Percentiles rank a stretch among this genome's conserved stretches.
These are phyloP conservation scores for Trametes punicea DNA, from an alignment of 768 basidiomycete species.

Conservation along the genomic window DNA sequence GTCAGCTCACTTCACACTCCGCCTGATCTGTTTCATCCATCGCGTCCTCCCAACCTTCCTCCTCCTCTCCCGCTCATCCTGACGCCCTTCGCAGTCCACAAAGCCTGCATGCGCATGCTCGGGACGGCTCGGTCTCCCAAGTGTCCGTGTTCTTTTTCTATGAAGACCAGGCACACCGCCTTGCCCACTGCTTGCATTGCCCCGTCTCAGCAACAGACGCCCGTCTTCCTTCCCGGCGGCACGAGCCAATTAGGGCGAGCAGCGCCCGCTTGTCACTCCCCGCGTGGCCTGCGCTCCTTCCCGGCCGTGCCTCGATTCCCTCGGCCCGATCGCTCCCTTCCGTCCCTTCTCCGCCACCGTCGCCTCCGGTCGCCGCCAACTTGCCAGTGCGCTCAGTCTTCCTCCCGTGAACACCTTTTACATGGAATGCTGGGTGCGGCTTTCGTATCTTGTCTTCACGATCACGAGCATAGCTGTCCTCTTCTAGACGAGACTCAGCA, in stretches of 20 bases:
- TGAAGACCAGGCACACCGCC: slow-evolving; percentile 8
- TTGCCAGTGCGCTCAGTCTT: too few species aligned
- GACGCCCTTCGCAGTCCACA: neutral
- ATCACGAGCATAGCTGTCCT: too few species aligned
- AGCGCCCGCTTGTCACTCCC: slow-evolving; percentile 10
- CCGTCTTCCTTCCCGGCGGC: neutral
- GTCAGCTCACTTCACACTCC: slow-evolving; percentile 17
- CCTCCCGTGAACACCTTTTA: neutral
- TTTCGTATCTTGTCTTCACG: too few species aligned
- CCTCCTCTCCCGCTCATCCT: neutral
- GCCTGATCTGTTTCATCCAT: slow-evolving; percentile 23
- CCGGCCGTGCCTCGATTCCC: neutral
- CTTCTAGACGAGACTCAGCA: too few species aligned
- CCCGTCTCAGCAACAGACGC: neutral
- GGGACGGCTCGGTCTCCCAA: neutral
- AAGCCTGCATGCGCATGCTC: neutral
- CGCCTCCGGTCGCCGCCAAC: neutral
- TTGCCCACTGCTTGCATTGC: slow-evolving; percentile 1
- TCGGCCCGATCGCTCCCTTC: slow-evolving; percentile 6
- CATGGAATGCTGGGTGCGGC: too few species aligned
- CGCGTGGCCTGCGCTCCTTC: slow-evolving; percentile 11
- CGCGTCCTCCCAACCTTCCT: neutral
- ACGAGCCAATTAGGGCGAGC: neutral
- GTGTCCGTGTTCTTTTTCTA: neutral
- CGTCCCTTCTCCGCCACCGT: neutral